Percentiles rank a stretch among this genome's conserved stretches.
Conservation (phyloP, 768 basidiomycete species). For the Rhodocollybia butyracea region DNA sequence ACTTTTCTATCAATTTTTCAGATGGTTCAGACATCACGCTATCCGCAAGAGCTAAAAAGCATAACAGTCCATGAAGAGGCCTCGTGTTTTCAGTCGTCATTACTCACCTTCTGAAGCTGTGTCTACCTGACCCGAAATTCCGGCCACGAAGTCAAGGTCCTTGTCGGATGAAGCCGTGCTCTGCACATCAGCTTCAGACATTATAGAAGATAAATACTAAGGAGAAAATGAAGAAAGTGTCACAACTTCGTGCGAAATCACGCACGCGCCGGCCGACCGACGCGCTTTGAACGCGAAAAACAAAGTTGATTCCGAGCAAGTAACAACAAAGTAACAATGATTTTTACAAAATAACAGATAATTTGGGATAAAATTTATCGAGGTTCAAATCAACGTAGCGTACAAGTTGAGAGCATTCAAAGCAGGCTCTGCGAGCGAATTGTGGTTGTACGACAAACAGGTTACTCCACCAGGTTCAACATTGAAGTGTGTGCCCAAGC, state of each 20-base stretch:
- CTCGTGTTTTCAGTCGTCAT: conserved; percentile 34
- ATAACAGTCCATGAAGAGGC: conserved; percentile 25
- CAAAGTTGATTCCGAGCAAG: no score
- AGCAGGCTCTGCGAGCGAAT: conserved; percentile 71
- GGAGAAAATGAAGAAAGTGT: background rate
- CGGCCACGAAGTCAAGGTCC: conserved; percentile 18
- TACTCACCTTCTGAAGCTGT: conserved; percentile 8
- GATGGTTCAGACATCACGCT: conserved; percentile 9
- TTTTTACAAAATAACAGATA: no score
- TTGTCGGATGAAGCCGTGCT: conserved; percentile 17
- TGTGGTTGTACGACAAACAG: conserved; percentile 82
- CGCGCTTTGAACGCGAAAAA: no score
- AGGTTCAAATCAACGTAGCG: conserved; percentile 33
- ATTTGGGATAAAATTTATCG: no score
- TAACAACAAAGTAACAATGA: no score
- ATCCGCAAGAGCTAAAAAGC: conserved; percentile 15
- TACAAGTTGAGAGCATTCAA: conserved; percentile 73
- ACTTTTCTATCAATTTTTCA: conserved; percentile 5
- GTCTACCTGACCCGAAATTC: conserved; percentile 13
- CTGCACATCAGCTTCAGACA: conserved; percentile 33
- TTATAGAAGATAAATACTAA: conserved; percentile 14
- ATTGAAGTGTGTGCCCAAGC: conserved; percentile 69
- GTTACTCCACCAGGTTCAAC: conserved; percentile 84
- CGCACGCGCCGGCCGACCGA: background rate
- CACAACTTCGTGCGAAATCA: background rate